Evolutionary conservation across 352 stramenopile species (phyloP).

Genomic region (Pelagophyceae sp.): DNA sequence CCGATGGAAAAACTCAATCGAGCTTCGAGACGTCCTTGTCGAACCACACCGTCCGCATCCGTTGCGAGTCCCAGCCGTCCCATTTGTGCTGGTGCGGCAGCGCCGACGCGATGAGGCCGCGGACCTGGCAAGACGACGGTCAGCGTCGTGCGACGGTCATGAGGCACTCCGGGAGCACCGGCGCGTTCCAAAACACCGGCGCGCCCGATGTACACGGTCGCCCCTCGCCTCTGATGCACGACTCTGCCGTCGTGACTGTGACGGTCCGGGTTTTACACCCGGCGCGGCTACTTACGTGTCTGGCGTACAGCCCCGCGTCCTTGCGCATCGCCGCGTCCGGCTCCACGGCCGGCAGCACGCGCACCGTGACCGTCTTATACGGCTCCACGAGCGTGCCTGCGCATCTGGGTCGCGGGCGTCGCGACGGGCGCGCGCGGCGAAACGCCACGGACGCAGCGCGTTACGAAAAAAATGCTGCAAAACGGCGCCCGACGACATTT

Average conservation of each 20-base stretch:
- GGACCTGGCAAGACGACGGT: too few species aligned
- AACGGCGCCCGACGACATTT: neutral
- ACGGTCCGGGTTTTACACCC: too few species aligned
- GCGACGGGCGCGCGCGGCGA: too few species aligned
- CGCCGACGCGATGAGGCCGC: neutral
- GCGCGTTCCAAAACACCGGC: too few species aligned
- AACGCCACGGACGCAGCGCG: neutral
- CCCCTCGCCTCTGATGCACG: too few species aligned
- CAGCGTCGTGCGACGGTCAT: too few species aligned
- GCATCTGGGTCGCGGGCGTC: too few species aligned
- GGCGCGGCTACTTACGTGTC: neutral
- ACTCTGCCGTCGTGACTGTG: too few species aligned
- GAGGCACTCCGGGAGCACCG: too few species aligned
- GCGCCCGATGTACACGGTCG: too few species aligned
- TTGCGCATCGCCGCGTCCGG: neutral
- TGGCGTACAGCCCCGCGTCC: neutral
- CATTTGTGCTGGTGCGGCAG: neutral
- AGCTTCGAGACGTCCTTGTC: neutral
- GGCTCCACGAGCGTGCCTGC: neutral
- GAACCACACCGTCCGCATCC: neutral
- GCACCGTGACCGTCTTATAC: neutral
- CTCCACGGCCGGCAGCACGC: neutral
- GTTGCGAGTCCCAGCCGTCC: neutral
- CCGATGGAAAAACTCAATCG: neutral
- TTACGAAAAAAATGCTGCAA: neutral